Conservation (phyloP, 768 basidiomycete species). For the Tephrocybe sp. region DNA sequence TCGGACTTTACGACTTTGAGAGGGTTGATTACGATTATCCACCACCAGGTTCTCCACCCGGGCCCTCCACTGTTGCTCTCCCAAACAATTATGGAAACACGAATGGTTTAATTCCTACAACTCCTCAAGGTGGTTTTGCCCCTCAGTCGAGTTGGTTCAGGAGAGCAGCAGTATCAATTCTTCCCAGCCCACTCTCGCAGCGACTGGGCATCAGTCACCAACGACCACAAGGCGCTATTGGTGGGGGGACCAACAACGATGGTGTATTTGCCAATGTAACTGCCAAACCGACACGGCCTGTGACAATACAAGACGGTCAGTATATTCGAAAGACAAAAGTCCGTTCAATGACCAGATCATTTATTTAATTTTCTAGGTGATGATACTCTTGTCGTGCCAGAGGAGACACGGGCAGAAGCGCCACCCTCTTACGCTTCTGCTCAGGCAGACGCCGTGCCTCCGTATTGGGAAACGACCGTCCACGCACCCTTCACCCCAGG, state of each 20-base stretch:
- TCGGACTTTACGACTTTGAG: conserved; percentile 76
- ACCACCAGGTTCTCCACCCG: conserved; percentile 81
- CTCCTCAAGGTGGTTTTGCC: conserved; percentile 27
- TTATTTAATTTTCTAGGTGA: conserved; percentile 55
- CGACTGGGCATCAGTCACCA: conserved; percentile 41
- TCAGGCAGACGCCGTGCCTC: conserved; percentile 92
- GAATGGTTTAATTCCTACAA: conserved; percentile 63
- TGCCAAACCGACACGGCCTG: conserved; percentile 73
- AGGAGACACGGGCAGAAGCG: conserved; percentile 76
- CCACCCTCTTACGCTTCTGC: conserved; percentile 93
- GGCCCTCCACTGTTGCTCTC: conserved; percentile 57
- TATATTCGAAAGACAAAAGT: conserved; percentile 14
- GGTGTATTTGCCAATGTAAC: conserved; percentile 96
- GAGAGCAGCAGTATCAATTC: conserved; percentile 50
- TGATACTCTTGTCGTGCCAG: conserved; percentile 73
- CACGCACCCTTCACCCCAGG: conserved; percentile 77
- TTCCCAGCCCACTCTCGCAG: conserved; percentile 50
- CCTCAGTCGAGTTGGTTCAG: conserved; percentile 50
- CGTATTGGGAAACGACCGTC: conserved; percentile 98
- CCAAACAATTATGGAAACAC: conserved; percentile 75
- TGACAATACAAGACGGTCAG: conserved; percentile 58
- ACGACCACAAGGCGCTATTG: conserved; percentile 44
- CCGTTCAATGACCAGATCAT: neutral
- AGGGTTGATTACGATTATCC: conserved; percentile 76
- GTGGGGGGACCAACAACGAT: conserved; percentile 73